A percentile compares a stretch with the other conserved stretches of the same genome.
These are phyloP conservation scores for Fusarium sp. DNA, from an alignment of 2,329 filamentous ascomycete species.

Conservation along the genomic window DNA sequence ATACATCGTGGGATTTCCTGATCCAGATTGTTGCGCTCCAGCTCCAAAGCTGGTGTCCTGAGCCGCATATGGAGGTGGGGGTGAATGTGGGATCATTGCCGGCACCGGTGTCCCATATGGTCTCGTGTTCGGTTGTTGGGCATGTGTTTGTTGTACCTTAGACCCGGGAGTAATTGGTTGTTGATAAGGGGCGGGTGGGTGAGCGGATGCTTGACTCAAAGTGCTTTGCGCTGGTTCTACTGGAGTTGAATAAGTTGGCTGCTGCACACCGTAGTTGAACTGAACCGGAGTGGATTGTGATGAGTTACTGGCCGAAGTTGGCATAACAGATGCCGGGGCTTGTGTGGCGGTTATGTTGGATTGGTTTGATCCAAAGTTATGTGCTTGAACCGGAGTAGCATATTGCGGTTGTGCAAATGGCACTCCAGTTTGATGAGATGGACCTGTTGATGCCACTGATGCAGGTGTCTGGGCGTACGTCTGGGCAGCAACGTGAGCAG, in stretches of 20 bases:
- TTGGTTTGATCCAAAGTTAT: slow-evolving; percentile 18
- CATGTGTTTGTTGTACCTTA: slow-evolving; percentile 14
- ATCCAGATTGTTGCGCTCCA: slow-evolving; percentile 21
- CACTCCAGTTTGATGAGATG: slow-evolving; percentile 16
- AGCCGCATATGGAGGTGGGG: slow-evolving; percentile 41
- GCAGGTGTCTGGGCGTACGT: slow-evolving; percentile 14
- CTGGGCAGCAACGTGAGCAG: slow-evolving; percentile 22
- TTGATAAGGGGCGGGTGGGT: slow-evolving; percentile 18
- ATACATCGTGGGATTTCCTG: slow-evolving; percentile 25
- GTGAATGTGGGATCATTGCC: slow-evolving; percentile 28
- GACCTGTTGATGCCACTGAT: neutral
- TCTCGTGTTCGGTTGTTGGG: slow-evolving; percentile 17
- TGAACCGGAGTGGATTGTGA: slow-evolving; percentile 17
- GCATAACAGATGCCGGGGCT: neutral
- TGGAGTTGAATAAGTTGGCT: slow-evolving; percentile 34
- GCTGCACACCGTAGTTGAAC: slow-evolving; percentile 32
- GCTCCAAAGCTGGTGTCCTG: slow-evolving; percentile 16
- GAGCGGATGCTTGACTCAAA: neutral
- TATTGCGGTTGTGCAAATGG: slow-evolving; percentile 39
- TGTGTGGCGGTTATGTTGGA: slow-evolving; percentile 4
- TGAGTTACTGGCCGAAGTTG: slow-evolving; percentile 7
- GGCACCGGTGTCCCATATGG: slow-evolving; percentile 4
- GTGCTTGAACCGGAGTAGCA: slow-evolving; percentile 20
- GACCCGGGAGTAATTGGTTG: slow-evolving; percentile 1
- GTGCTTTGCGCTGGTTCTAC: neutral